Evolutionary conservation across 305 asterid species (phyloP).

Genomic region (Coffea humblotiana): DNA sequence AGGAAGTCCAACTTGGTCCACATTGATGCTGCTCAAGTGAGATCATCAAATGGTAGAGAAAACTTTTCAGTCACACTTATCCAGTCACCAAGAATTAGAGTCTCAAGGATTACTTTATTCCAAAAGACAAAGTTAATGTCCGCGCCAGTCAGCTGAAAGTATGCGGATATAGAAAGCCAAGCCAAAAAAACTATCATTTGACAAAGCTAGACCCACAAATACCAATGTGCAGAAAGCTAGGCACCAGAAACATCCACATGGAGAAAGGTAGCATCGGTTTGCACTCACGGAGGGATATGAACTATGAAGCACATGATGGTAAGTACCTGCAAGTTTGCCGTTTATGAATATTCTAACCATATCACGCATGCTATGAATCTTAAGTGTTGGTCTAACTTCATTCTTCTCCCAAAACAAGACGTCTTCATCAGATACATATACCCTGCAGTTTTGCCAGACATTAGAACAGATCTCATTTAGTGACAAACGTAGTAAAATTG

Average conservation of each 20-base stretch:
- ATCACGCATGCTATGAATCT: conserved; percentile 92
- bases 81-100: neutral
- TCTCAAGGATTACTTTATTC: neutral
- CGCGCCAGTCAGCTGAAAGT: neutral
- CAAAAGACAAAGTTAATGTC: neutral
- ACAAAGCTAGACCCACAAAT: neutral
- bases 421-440: conserved; percentile 63
- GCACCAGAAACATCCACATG: neutral
- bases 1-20: no score
- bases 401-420: conserved; percentile 73
- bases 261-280: neutral
- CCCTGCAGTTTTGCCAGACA: conserved; percentile 50
- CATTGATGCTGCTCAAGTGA: neutral
- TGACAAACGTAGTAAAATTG: neutral
- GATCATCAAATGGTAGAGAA: neutral
- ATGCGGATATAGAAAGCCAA: neutral
- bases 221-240: neutral
- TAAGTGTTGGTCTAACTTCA: conserved; percentile 58
- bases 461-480: conserved; percentile 5
- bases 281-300: neutral
- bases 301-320: neutral
- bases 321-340: conserved; percentile 62
- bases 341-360: conserved; percentile 71
- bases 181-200: no score
- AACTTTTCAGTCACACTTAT: neutral